Evolutionary conservation across 1,284 basidiomycete genomes (phyloP), one percentile per base, ranked within the genome.

Genomic region (Ustilago cynodontis): DNA sequence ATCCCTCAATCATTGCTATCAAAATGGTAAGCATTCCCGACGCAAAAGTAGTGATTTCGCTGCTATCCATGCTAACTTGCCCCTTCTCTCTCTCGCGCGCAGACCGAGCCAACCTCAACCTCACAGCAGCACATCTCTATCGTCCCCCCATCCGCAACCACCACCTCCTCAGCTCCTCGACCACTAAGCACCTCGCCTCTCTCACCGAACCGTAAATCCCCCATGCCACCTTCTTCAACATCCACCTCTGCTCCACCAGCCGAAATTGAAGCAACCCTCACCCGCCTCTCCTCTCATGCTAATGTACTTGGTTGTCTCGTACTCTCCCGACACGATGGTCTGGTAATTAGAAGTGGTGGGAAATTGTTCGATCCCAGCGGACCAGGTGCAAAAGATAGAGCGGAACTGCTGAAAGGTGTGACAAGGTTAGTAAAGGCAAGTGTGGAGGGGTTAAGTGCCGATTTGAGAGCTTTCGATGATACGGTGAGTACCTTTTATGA

Each of bases 331-430:
- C 66, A 80, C 41, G 82, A 83, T 39, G 79, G 76, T 1, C 56
- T 83, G n/a, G 79, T 83, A n/a, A 83, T 83, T 43, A 63, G 80
- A 22, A 73, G 65, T 37, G 80, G 79, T 3, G 82, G 82, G 0
- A 41, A 83, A 87, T 76, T 70, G 88, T 83, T 83, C 43, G 82
- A 83, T 18, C 81, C 80, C 2, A 71, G 60, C 18, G 80, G 80
- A 14, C 80, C 80, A 1, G 80, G 81, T 14, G 80, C 81, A 0
- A 67, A 65, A 18, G 65, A 67, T 18, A 43, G 80, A 11, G 77
- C 77, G 1, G 77, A 81, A 35, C 33, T 71, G 59, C 63, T 82
- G 8, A 79, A 76, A 49, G 75, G 60, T 50, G 71, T 82, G 10
- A 79, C 79, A 6, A 64, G 57, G n/a, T 60, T 83, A 37, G 81